Base-by-base conservation (phyloP, 2,329 filamentous ascomycete genomes). In the Zymoseptoria ardabiliae region DNA sequence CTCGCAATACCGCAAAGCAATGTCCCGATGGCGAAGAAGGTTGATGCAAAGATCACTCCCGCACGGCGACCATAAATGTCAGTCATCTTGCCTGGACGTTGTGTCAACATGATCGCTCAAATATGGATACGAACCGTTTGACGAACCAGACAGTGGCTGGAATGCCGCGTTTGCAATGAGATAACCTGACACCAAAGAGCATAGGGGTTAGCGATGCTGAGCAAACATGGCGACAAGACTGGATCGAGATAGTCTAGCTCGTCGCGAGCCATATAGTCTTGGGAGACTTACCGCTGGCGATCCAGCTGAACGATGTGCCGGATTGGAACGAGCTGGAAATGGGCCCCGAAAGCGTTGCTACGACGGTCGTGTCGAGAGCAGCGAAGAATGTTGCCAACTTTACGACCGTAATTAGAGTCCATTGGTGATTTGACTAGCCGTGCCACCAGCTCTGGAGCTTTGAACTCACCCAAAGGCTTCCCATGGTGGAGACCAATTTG, bases 121-220 rank as follows among this genome's bases (percentile, higher is more conserved):
- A 45, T 7, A 45, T 3, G 2, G 17, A 17, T 45, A 17, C 13
- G 17, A n/a, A 45, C 6, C 6, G 35, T 6, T 17, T 13, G 35
- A 17, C 35, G 35, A 5, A 45, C 35, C 92, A 8, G 88, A 91
- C 20, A 96, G 81, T 11, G 91, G 91, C 72, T 96, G 91, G 68
- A 85, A 90, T 0, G 90, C 90, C 1, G 91, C 89, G 72, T 93
- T 96, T 65, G 91, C 88, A 68, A 96, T 91, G 25, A 96, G 82
- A 71, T 96, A 96, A 20, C 90, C 25, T 28, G 25, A 28, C 25
- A 28, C 25, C 25, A 28, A 28, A 2, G 25, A 28, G 9, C 4
- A 28, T 28, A 28, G 25, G 25, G 8, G 2, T 28, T 28, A 28
- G 25, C 25, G 9, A 28, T 28, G n/a, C n/a, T n/a, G n/a, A n/a